These are phyloP conservation scores for Coriaria nepalensis DNA, from an alignment of 306 rosid genomes.

Conservation along the genomic window DNA sequence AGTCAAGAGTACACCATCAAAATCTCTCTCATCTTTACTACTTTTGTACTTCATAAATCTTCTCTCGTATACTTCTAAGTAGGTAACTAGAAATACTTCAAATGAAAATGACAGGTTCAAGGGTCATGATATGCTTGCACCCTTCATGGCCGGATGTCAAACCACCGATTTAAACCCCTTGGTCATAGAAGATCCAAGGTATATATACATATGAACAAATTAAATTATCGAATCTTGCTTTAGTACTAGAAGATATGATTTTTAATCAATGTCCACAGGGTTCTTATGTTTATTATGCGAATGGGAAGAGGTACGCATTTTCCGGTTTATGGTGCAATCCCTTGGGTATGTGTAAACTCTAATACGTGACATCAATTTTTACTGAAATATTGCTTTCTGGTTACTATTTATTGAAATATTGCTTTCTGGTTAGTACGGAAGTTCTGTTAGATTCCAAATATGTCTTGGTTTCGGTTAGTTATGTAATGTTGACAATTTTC, in stretches of 20 bases:
- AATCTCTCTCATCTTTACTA: constrained; percentile 3
- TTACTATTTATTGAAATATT: background rate
- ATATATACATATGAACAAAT: background rate
- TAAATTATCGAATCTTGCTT: no score
- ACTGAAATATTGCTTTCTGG: constrained; percentile 4
- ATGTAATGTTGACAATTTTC: constrained; percentile 11
- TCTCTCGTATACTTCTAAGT: background rate
- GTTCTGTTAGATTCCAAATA: background rate
- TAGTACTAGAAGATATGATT: background rate
- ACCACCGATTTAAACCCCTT: constrained; percentile 47
- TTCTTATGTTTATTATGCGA: constrained; percentile 67
- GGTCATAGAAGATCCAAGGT: constrained; percentile 82
- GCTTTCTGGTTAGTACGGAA: background rate
- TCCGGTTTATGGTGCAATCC: constrained; percentile 97
- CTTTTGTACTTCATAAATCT: background rate
- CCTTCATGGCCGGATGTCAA: constrained; percentile 91
- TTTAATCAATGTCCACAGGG: constrained; percentile 47
- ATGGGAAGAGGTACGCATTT: constrained; percentile 82
- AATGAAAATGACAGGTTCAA: constrained; percentile 37
- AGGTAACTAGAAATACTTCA: constrained; percentile 14
- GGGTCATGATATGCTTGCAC: constrained; percentile 95
- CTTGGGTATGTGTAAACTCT: constrained; percentile 19
- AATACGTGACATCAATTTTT: background rate
- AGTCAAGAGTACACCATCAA: constrained; percentile 36
- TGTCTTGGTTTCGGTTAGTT: background rate